A percentile compares a stretch with the other conserved stretches of the same genome.
Conservation (phyloP, 768 basidiomycete species). For the Boletus rubropictus region DNA sequence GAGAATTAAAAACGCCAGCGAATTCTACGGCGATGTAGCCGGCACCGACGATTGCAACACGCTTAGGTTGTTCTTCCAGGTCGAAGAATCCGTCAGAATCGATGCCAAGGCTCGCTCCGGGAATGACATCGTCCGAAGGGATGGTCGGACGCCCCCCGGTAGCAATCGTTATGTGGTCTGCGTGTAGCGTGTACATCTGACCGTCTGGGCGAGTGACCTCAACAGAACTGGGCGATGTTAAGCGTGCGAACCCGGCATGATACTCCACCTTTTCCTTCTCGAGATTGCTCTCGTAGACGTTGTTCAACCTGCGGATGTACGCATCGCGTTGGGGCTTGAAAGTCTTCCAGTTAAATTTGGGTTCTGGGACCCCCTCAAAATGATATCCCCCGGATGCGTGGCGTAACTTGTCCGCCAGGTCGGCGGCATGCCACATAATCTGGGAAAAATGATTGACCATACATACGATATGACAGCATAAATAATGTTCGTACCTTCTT, state of each 20-base stretch:
- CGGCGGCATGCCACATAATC: conserved; percentile 98
- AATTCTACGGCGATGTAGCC: conserved; percentile 98
- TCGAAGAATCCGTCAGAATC: conserved; percentile 96
- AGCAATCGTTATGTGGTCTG: conserved; percentile 77
- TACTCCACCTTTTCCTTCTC: conserved; percentile 83
- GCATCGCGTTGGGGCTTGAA: conserved; percentile 96
- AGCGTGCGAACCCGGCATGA: conserved; percentile 70
- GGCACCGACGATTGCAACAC: conserved; percentile 91
- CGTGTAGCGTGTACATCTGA: conserved; percentile 61
- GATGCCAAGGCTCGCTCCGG: conserved; percentile 87
- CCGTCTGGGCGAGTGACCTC: conserved; percentile 70
- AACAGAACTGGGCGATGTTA: conserved; percentile 64
- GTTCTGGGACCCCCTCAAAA: conserved; percentile 51
- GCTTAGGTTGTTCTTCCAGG: conserved; percentile 82
- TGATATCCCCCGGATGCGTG: conserved; percentile 72
- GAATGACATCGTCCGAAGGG: conserved; percentile 74
- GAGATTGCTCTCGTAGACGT: conserved; percentile 87
- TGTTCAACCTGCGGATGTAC: conserved; percentile 85
- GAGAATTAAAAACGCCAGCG: conserved; percentile 86
- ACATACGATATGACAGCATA: neutral
- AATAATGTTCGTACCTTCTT: conserved; percentile 62
- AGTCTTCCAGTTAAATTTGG: conserved; percentile 80
- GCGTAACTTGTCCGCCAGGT: conserved; percentile 77
- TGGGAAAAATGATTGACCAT: conserved; percentile 25
- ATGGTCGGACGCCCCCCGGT: conserved; percentile 81